A percentile compares a stretch with the other conserved stretches of the same genome.
phyloP scores from a whole-genome alignment of 176 grass and related monocot genomes.

The Carex scoparia region DNA sequence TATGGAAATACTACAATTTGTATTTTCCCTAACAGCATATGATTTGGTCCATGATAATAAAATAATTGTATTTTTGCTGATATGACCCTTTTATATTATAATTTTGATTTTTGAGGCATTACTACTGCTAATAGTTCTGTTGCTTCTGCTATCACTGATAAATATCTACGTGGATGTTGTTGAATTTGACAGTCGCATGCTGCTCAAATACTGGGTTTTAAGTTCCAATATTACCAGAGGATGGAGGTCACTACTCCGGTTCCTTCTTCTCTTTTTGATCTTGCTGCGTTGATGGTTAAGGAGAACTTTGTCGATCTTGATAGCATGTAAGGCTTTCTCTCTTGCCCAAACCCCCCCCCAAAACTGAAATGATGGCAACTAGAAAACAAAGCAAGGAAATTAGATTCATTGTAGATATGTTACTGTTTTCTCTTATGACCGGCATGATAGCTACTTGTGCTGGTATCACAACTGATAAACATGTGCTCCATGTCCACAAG shows the following conservation, averaged over 20 bases:
- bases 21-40: slow-evolving; percentile 4
- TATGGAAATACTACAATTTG: not conserved
- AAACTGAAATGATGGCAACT: not conserved
- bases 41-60: not conserved
- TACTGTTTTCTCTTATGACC: not conserved
- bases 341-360: not conserved
- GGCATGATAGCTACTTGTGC: not conserved
- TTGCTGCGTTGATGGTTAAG: slow-evolving; percentile 83
- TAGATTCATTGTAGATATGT: not conserved
- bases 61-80: not conserved
- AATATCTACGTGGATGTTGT: not conserved
- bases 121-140: slow-evolving; percentile 14
- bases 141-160: slow-evolving; percentile 7
- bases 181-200: slow-evolving; percentile 74
- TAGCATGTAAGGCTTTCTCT: slow-evolving; percentile 59
- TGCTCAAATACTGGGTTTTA: slow-evolving; percentile 97
- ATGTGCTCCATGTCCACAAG: not conserved
- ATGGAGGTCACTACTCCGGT: slow-evolving; percentile 66
- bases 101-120: slow-evolving; percentile 8
- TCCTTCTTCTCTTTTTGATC: slow-evolving; percentile 67
- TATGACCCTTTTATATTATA: not conserved
- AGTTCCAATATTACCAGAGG: slow-evolving; percentile 97
- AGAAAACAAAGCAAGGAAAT: not conserved
- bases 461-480: not conserved
- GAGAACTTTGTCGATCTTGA: slow-evolving; percentile 87